Base-by-base conservation (phyloP, 345 rosid species). In the Clausena lansium region DNA sequence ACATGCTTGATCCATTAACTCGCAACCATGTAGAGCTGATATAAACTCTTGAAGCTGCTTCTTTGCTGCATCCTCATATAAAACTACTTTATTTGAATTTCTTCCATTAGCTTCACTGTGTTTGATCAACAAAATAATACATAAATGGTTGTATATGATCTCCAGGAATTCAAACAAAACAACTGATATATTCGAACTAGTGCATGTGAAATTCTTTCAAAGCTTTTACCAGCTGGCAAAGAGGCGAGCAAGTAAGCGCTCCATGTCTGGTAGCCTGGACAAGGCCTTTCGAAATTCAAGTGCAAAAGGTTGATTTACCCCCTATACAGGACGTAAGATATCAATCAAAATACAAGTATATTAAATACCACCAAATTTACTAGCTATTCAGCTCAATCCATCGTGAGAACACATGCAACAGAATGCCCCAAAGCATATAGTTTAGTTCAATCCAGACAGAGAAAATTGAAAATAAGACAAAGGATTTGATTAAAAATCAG, bases 31-130 rank as follows among this genome's bases (percentile, higher is more conserved):
- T 50, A 96, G 87, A 77, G 95, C 88, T 36, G 92, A 86, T 87
- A 91, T 84, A 79, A 96, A 96, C 77, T 92, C 97, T 80, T 92
- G 95, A 76, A 96, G 95, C 87, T 85, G 91, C 83, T 90, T 92
- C 86, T 94, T 96, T 63, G 97, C 83, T 10, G 94, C 90, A 88
- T 96, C 99, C 83, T 96, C 99, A 63, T 96, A 92, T 41, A 96
- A 78, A 84, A 88, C 85, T 58, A 96, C 97, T 84, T 92, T 92
- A 76, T 85, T 87, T 62, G 98, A 89, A 82, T 92, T 92, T 87
- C 99, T 90, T 83, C 99, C 99, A 84, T 84, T 88, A 74, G 92
- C 97, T 91, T 91, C 94, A 80, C 98, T 96, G 90, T 63, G 78
- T 64, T 73, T 69, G 55, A 41, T 36, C 50, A 80, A 62, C 41